Evolutionary conservation across 257 asterid genomes (phyloP).

Genomic region (Fraxinus excelsior): DNA sequence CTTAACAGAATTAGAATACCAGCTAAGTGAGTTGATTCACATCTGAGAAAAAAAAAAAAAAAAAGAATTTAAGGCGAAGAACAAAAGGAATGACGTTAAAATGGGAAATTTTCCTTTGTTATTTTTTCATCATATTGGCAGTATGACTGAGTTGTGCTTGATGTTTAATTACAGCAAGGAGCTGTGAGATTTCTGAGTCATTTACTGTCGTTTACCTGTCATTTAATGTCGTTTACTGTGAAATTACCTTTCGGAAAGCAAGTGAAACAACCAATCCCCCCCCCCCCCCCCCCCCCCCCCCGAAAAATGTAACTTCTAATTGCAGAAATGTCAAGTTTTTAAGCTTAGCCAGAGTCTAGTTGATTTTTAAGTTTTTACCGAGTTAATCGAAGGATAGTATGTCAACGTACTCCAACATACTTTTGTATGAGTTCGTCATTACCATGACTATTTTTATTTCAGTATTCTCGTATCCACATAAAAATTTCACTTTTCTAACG

Average conservation of each 20-base stretch:
- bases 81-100: neutral
- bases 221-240: neutral
- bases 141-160: neutral
- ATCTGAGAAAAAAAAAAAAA: neutral
- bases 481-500: conserved; percentile 12
- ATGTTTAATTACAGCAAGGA: neutral
- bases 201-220: neutral
- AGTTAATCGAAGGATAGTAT: neutral
- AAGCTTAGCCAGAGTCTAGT: neutral
- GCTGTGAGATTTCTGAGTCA: neutral
- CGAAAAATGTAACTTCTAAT: neutral
- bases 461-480: conserved; percentile 1
- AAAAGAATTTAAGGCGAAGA: neutral
- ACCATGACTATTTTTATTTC: neutral
- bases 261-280: neutral
- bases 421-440: neutral
- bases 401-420: neutral
- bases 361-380: neutral
- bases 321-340: neutral
- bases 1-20: neutral
- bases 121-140: neutral
- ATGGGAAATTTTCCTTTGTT: neutral
- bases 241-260: neutral
- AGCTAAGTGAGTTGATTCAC: neutral
- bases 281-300: neutral